phyloP scores from a whole-genome alignment of 192 early-diverging fungal genomes.

The Podila horticola region DNA sequence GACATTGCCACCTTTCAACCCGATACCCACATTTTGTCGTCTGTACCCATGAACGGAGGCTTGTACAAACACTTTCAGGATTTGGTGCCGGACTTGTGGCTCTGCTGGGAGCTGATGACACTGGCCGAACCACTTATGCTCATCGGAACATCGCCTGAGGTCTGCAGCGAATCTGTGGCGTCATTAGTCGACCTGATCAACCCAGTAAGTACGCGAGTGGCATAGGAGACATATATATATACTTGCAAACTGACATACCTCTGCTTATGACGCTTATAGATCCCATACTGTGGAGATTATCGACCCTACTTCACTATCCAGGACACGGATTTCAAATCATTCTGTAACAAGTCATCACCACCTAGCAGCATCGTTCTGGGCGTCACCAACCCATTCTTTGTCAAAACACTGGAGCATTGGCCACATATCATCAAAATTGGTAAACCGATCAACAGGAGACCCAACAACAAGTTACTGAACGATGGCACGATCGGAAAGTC shows the following conservation, averaged over 20 bases:
- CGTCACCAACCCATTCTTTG: conserved; percentile 95
- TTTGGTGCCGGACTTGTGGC: conserved; percentile 85
- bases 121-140: conserved; percentile 92
- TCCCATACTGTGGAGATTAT: conserved; percentile 95
- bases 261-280: conserved; percentile 49
- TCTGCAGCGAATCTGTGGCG: conserved; percentile 87
- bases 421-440: conserved; percentile 78
- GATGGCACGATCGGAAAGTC: conserved; percentile 31
- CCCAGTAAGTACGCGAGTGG: conserved; percentile 68
- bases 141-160: conserved; percentile 85
- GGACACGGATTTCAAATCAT: conserved; percentile 88
- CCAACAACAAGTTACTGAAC: conserved; percentile 27
- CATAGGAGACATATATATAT: neutral
- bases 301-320: conserved; percentile 98
- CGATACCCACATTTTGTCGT: conserved; percentile 78
- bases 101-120: conserved; percentile 95
- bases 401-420: conserved; percentile 92
- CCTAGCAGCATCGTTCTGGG: conserved; percentile 88
- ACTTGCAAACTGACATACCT: neutral
- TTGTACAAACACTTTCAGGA: conserved; percentile 83
- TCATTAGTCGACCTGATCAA: conserved; percentile 91
- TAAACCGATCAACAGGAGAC: conserved; percentile 45
- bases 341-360: conserved; percentile 71
- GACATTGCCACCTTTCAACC: conserved; percentile 73
- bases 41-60: conserved; percentile 65